Percentiles rank a stretch among this genome's conserved stretches.
phyloP scores from a whole-genome alignment of 331 rosid species.

The Malus hybrid region DNA sequence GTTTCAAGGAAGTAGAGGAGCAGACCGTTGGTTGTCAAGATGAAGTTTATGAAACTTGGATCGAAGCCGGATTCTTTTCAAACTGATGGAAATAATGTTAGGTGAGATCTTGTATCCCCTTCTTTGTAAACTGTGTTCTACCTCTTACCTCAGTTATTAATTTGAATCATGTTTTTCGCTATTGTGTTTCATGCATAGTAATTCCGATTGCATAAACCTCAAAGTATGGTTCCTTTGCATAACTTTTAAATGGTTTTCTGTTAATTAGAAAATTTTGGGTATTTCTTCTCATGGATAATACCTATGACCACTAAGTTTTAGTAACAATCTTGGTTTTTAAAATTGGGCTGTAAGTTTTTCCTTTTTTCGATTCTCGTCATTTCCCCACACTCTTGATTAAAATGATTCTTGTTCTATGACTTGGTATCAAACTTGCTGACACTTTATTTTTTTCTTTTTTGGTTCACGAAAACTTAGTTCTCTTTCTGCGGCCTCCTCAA shows the following conservation, averaged over 20 bases:
- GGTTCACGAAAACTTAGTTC: neutral
- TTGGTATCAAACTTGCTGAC: neutral
- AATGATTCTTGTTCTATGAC: neutral
- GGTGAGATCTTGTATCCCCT: slow-evolving; percentile 51
- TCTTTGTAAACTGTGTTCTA: slow-evolving; percentile 14
- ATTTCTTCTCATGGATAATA: neutral
- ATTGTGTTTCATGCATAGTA: neutral
- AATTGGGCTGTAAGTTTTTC: neutral
- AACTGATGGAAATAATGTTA: slow-evolving; percentile 64
- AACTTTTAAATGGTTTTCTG: neutral
- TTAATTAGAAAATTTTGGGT: neutral
- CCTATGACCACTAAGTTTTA: neutral
- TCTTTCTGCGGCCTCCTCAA: neutral
- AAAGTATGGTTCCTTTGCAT: neutral
- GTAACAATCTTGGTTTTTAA: neutral
- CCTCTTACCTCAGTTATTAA: neutral
- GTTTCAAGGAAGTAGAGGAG: slow-evolving; percentile 13
- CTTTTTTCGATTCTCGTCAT: neutral
- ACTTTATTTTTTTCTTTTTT: neutral
- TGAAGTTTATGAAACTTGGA: slow-evolving; percentile 99
- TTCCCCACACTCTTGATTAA: neutral
- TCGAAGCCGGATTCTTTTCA: slow-evolving; percentile 92
- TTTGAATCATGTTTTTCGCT: neutral
- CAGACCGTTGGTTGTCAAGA: slow-evolving; percentile 44
- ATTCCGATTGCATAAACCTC: neutral